Base-by-base conservation (phyloP, 768 basidiomycete species). In the Phanerochaete sordida region DNA sequence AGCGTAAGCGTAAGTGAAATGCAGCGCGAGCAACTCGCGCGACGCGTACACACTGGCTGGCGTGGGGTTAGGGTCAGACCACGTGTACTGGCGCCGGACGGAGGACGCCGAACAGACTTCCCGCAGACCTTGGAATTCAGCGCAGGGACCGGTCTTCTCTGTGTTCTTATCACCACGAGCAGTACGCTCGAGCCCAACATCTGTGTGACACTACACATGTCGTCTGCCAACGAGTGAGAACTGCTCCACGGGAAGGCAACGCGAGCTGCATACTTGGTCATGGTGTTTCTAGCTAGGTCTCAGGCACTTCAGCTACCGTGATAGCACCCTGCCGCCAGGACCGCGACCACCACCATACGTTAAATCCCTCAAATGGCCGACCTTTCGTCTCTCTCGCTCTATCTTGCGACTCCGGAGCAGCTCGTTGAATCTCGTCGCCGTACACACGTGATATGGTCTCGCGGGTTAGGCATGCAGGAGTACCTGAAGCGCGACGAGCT, bases 391-490 rank as follows among this genome's bases (percentile, higher is more conserved):
- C 57, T 73, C 23, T 79, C 82, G 0, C 63, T 85, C 5, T 82
- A 79, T 64, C 70, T 68, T 6, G 84, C 83, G 35, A 84, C 81
- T 16, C 67, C 70, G 9, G 75, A 75, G 43, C 84, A 86, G 64
- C 69, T 72, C 2, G 48, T 71, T 1, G 77, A 75, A 59, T 74
- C 79, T 23, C 75, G 81, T 46, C 72, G 72, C 45, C 68, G 77
- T 44, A 74, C 76, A 8, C 71, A 68, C 45, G 65, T 57, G 15
- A 65, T 77, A 64, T 86, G 83, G 84, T 77, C 76, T 2, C 75
- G 69, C 56, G 75, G 74, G 1, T 61, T 79, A 59, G 73, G 75
- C 0, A 44, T 78, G 23, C 78, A 83, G 46, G 74, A 81, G 59
- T 86, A 82, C 62, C 62, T 82, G 9, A 70, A 74, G 35, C 72